Evolutionary conservation across 1,284 basidiomycete species (phyloP).

Genomic region (Termitomyces sp.): DNA sequence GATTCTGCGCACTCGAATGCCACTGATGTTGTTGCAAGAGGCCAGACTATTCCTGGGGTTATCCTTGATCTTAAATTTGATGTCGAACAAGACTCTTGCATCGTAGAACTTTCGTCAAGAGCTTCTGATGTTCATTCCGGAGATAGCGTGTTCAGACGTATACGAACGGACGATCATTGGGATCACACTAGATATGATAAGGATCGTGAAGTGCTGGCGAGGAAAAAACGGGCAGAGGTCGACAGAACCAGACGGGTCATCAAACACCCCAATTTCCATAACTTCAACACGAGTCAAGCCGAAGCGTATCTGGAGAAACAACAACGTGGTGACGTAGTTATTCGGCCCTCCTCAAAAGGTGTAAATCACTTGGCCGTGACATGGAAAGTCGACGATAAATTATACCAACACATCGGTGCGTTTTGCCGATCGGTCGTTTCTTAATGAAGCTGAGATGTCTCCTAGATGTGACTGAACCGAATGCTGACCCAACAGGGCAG

Average conservation of each 20-base stretch:
- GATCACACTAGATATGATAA: slow-evolving; percentile 62
- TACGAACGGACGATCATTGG: slow-evolving; percentile 64
- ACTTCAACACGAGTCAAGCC: slow-evolving; percentile 88
- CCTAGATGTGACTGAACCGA: slow-evolving; percentile 87
- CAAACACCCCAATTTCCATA: slow-evolving; percentile 98
- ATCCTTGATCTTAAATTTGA: slow-evolving; percentile 73
- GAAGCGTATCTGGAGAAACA: slow-evolving; percentile 88
- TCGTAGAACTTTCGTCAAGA: slow-evolving; percentile 76
- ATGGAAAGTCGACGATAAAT: slow-evolving; percentile 97
- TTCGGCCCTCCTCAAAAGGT: slow-evolving; percentile 95
- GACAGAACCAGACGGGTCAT: slow-evolving; percentile 81
- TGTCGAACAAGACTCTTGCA: slow-evolving; percentile 58
- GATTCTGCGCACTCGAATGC: slow-evolving; percentile 41
- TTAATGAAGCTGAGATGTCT: slow-evolving; percentile 1
- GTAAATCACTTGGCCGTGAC: slow-evolving; percentile 94
- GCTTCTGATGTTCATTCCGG: slow-evolving; percentile 64
- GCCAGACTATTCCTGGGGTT: slow-evolving; percentile 79
- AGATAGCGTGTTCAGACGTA: slow-evolving; percentile 59
- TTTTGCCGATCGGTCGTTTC: slow-evolving; percentile 4
- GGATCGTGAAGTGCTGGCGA: slow-evolving; percentile 71
- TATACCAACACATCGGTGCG: slow-evolving; percentile 97
- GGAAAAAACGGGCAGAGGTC: slow-evolving; percentile 81
- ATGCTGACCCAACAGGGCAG: slow-evolving; percentile 66
- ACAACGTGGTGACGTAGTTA: slow-evolving; percentile 92
- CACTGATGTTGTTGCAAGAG: slow-evolving; percentile 55